phyloP scores from a whole-genome alignment of 2,329 filamentous ascomycete genomes.

The Chaetoscypha palmicola region DNA sequence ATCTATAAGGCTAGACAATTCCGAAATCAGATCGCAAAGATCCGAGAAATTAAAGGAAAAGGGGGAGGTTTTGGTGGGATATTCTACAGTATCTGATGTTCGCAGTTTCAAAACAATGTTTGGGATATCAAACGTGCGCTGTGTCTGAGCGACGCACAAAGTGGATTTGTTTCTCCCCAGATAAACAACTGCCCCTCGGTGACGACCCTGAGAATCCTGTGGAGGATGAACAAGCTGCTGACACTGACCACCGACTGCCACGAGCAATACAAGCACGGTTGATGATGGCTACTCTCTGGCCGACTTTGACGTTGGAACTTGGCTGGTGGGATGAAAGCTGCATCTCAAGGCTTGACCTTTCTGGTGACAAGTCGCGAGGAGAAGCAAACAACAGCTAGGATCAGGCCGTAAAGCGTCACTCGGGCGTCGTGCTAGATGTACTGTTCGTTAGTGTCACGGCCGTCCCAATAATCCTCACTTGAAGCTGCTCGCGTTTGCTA shows the following conservation, averaged over 20 bases:
- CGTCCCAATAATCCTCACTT: no score
- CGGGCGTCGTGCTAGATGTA: background rate
- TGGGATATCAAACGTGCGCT: constrained; percentile 9
- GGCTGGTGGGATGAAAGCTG: no score
- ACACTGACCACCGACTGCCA: constrained; percentile 1
- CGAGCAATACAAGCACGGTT: background rate
- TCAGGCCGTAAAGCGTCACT: no score
- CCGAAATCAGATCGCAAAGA: background rate
- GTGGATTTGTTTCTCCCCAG: background rate
- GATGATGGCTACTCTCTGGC: background rate
- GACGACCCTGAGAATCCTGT: no score
- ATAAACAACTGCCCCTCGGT: background rate
- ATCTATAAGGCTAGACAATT: constrained; percentile 1
- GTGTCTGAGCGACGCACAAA: background rate
- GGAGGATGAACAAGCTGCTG: background rate
- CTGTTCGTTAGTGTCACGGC: no score
- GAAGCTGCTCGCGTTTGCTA: background rate
- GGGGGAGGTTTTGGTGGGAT: background rate
- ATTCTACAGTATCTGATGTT: constrained; percentile 11
- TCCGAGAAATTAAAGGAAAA: constrained; percentile 2
- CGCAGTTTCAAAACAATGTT: constrained; percentile 5
- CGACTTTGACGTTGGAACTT: no score
- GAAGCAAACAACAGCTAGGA: no score
- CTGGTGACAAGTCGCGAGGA: no score
- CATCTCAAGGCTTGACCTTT: background rate